phyloP scores from a whole-genome alignment of 176 grass and related monocot species.

The Microstegium vimineum region DNA sequence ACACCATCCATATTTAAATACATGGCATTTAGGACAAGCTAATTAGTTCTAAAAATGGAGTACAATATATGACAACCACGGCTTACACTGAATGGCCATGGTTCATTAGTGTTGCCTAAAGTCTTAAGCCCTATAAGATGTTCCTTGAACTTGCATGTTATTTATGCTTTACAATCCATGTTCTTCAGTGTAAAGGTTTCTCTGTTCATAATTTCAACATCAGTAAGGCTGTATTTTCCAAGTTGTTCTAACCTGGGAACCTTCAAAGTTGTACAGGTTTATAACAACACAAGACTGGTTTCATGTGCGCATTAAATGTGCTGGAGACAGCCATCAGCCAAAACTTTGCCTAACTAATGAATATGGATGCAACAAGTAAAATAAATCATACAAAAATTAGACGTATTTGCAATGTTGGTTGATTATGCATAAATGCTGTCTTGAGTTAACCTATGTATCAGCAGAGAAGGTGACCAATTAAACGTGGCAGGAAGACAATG shows the following conservation, averaged over 20 bases:
- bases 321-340: not conserved
- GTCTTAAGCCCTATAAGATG: not conserved
- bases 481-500: not conserved
- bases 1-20: not conserved
- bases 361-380: not conserved
- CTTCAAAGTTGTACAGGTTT: not conserved
- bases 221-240: not conserved
- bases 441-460: not conserved
- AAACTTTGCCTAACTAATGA: not conserved
- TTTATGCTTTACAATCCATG: not conserved
- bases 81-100: not conserved
- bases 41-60: not conserved
- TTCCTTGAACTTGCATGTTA: not conserved
- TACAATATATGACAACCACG: not conserved
- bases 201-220: not conserved
- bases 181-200: not conserved
- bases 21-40: too few species aligned
- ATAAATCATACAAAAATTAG: not conserved
- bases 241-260: not conserved
- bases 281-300: not conserved
- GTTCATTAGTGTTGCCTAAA: not conserved
- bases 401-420: not conserved
- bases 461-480: not conserved
- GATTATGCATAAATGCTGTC: not conserved
- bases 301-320: not conserved